phyloP scores from a whole-genome alignment of 805 yeast genomes.

The Barnettozyma siamensis region DNA sequence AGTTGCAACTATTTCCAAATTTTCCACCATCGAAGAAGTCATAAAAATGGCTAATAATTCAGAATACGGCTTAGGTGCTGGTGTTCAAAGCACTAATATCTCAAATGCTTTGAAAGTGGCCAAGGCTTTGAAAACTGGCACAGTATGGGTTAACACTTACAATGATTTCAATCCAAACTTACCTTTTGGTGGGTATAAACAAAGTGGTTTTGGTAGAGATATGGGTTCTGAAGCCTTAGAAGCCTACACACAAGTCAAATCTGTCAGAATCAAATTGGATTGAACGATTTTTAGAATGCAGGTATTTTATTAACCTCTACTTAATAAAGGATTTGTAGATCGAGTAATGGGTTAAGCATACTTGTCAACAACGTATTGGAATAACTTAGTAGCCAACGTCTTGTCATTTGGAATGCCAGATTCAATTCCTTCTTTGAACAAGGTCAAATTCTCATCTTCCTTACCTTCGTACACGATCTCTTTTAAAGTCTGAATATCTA shows the following conservation, averaged over 20 bases:
- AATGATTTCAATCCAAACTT: conserved; percentile 68
- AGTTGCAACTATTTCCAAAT: conserved; percentile 64
- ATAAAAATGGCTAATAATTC: conserved; percentile 62
- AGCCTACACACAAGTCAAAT: conserved; percentile 69
- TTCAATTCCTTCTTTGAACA: conserved; percentile 10
- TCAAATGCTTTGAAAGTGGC: conserved; percentile 60
- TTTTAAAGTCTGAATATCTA: conserved; percentile 48
- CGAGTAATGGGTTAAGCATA: too few relatives aligned
- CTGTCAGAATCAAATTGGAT: conserved; percentile 52
- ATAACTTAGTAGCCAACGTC: conserved; percentile 22
- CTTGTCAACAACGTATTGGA: conserved; percentile 20
- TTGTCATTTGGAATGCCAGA: conserved; percentile 24
- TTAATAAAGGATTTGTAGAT: too few relatives aligned
- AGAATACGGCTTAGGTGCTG: conserved; percentile 76
- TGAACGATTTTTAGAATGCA: conserved; percentile 25
- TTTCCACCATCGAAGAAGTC: conserved; percentile 61
- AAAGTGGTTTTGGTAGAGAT: conserved; percentile 81
- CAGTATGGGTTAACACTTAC: conserved; percentile 76
- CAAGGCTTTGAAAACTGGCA: conserved; percentile 62
- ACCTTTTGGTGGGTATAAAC: conserved; percentile 79
- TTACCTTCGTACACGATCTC: conserved; percentile 29
- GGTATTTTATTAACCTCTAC: too few relatives aligned
- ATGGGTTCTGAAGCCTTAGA: conserved; percentile 76
- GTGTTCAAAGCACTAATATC: conserved; percentile 60
- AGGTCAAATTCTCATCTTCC: conserved; percentile 18